Base-by-base conservation (phyloP, 2,329 filamentous ascomycete genomes). In the Calonectria montana region DNA sequence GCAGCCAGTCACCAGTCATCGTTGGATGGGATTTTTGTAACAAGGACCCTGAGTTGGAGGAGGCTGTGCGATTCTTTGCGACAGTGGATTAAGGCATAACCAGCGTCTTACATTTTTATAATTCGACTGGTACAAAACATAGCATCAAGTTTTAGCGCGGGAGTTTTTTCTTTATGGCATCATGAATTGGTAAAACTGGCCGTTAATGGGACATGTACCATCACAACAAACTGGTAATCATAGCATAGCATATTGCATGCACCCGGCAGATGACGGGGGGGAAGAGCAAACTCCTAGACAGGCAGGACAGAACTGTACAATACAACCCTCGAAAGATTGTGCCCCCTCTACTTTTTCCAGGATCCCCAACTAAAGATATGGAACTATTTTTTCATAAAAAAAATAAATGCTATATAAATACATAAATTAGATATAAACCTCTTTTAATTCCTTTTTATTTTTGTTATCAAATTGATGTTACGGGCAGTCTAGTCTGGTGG, bases 1-100 rank as follows among this genome's bases (percentile, higher is more conserved):
- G 96, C 81, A 97, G 94, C 75, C 96, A 98, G 82, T 95, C 97
- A 69, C 92, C 92, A 45, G 91, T 93, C 18, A 98, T 99, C 80
- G 95, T 98, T 0, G 97, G 96, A 0, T 99, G 97, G 97, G 97
- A 99, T 83, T 99, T 98, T 87, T 97, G 95, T 71, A 94, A 95
- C 76, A 93, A 91, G 5, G 96, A 99, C 75, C 84, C 89, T 67
- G 93, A 97, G 77, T 89, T 98, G 65, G 91, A 94, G 67, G 92
- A 94, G 80, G 94, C 93, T 8, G 91, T 91, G 74, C 89, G 90
- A 41, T 97, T 97, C 80, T 98, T 97, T 81, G 91, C 88, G 65
- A 88, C 89, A 2, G 86, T 92, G 48, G 88, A 84, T 67, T 84
- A 75, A 76, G 53, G 12, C 1, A 21, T n/a, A 13, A 15, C 31